Base-by-base conservation (phyloP, 345 rosid genomes). In the Melastoma malabathricum region DNA sequence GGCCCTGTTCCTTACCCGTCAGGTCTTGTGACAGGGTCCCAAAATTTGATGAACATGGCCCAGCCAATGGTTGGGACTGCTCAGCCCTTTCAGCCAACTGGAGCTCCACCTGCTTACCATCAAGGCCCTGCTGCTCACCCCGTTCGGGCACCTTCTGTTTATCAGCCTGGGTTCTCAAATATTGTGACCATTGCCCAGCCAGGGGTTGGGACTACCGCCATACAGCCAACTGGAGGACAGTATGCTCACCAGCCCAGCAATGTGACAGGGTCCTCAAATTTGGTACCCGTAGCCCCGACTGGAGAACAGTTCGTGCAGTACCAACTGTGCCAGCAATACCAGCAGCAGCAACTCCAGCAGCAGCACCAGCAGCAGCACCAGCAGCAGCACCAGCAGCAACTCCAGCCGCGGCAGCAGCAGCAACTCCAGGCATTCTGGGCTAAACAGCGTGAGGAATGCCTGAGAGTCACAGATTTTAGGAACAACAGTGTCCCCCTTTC, bases 401-500 rank as follows among this genome's bases (percentile, higher is more conserved):
- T 83, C 70, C 94, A 86, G 27, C 98, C 86, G 66, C 94, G 83
- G 48, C 79, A 83, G 13, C 87, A 79, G 58, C 88, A 86, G 52
- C 96, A 86, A 57, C 87, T 86, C 43, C 98, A 82, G 59, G 46
- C 74, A 15, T 90, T 90, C 50, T 90, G 98, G 98, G 77, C 74
- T 46, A 80, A 64, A 23, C 98, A 90, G 55, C 74, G 70, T 68
- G 81, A 82, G 55, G 96, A 90, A 44, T 76, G 86, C 1, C 92
- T 80, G 55, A 80, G 74, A 51, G 84, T 82, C 22, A 68, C 83
- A 0, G 98, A 86, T 64, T 90, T 90, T 70, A 90, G 80, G 78
- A 82, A 82, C 69, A 96, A 90, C 58, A 86, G 87, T 73, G 86
- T 90, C 65, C 96, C 96, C 1, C 55, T 90, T 2, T 94, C 96